phyloP scores from a whole-genome alignment of 768 basidiomycete species.

The Termitomyces sp. region DNA sequence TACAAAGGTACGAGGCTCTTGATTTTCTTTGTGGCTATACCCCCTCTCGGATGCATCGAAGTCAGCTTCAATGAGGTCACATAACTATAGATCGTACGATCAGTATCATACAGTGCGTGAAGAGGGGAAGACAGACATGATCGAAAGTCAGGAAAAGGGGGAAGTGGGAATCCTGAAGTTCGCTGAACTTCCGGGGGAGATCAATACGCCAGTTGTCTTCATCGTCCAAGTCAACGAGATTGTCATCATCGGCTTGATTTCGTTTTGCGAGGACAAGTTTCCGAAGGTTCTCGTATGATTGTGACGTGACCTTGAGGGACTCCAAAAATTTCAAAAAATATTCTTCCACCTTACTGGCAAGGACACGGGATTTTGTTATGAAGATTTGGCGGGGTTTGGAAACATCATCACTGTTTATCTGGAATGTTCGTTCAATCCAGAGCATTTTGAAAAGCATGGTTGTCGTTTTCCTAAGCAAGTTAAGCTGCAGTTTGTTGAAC shows the following conservation, averaged over 20 bases:
- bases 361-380: slow-evolving; percentile 61
- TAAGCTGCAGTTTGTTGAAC: background rate
- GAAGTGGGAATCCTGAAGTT: slow-evolving; percentile 54
- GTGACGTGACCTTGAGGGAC: slow-evolving; percentile 32
- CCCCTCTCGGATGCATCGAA: slow-evolving; percentile 14
- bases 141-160: slow-evolving; percentile 69
- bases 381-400: slow-evolving; percentile 63
- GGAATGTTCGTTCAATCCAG: slow-evolving; percentile 53
- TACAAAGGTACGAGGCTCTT: slow-evolving; percentile 22
- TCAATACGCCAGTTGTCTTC: slow-evolving; percentile 31
- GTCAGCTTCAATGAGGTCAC: slow-evolving; percentile 44
- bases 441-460: slow-evolving; percentile 77
- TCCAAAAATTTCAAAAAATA: slow-evolving; percentile 50
- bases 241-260: slow-evolving; percentile 12
- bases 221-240: slow-evolving; percentile 38
- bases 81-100: slow-evolving; percentile 30
- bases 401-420: slow-evolving; percentile 26
- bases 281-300: slow-evolving; percentile 33
- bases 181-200: slow-evolving; percentile 50
- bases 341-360: slow-evolving; percentile 67
- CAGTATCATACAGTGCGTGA: background rate
- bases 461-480: slow-evolving; percentile 57
- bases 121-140: slow-evolving; percentile 30
- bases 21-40: background rate
- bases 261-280: slow-evolving; percentile 16